Evolutionary conservation across 306 rosid species (phyloP).

Genomic region (Betula pendula): DNA sequence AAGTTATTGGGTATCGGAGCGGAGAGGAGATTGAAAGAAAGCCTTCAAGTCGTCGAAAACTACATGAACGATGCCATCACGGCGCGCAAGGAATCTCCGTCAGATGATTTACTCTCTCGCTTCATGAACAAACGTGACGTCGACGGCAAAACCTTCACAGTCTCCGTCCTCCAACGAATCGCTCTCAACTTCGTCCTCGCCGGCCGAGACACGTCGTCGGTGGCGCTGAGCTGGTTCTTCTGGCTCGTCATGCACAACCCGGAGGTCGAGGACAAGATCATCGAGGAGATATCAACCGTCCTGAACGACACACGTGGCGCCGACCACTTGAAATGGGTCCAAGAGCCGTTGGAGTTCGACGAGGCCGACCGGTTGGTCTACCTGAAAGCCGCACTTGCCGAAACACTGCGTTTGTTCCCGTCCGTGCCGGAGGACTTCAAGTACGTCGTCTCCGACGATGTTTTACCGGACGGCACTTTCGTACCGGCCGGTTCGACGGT

Average conservation of each 20-base stretch:
- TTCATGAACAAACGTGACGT: constrained; percentile 72
- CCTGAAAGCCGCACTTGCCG: constrained; percentile 77
- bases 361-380: constrained; percentile 75
- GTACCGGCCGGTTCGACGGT: constrained; percentile 92
- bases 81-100: constrained; percentile 56
- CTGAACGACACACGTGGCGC: constrained; percentile 61
- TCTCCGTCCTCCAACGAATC: constrained; percentile 55
- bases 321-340: constrained; percentile 46
- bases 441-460: constrained; percentile 64
- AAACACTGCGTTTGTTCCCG: constrained; percentile 79
- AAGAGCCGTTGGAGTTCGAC: constrained; percentile 72
- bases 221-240: constrained; percentile 95
- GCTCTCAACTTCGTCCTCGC: constrained; percentile 94
- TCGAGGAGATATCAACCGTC: constrained; percentile 48
- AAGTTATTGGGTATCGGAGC: constrained; percentile 54
- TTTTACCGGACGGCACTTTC: constrained; percentile 78
- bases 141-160: constrained; percentile 46
- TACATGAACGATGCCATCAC: constrained; percentile 82
- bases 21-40: constrained; percentile 49
- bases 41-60: constrained; percentile 53
- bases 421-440: constrained; percentile 90
- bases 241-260: constrained; percentile 83
- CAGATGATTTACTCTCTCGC: constrained; percentile 79
- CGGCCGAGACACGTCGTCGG: constrained; percentile 95
- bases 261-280: constrained; percentile 52